Evolutionary conservation across 495 filamentous ascomycete species (phyloP), one percentile per base, ranked within the genome.

Genomic region (Tuber brumale): DNA sequence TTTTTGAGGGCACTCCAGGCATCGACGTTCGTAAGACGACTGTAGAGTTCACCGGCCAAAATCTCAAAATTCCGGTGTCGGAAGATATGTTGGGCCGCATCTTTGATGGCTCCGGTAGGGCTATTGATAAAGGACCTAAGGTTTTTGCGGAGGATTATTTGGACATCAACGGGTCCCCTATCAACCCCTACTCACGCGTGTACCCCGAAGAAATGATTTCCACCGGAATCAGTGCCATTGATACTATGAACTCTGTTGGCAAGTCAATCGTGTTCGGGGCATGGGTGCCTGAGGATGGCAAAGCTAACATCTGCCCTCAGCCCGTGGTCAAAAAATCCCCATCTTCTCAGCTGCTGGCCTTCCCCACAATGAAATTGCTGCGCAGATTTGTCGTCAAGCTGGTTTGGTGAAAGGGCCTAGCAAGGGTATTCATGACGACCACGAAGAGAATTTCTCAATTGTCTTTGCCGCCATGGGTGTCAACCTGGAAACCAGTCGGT

Each of bases 191-290:
- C 86, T 94, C 94, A 48, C 90, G 96, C 87, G 95, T 96, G 69
- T 99, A 99, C 84, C 96, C 96, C 84, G 95, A 98, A 87, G 96
- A 99, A 86, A 99, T 99, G 94, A 98, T 99, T 82, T 94, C 95
- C 16, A 99, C 96, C 74, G 96, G 96, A 89, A 99, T 99, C 84
- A 97, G 94, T 75, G 94, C 96, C 82, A 99, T 99, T 82, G 96
- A 99, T 85, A 97, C 95, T 66, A 99, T 99, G 96, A 99, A 99
- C 89, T 98, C 96, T 76, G 95, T 99, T 85, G 95, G 82, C 69
- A 76, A 75, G 82, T 76, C 16, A 48, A 19, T 41, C 72, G n/a
- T 21, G 44, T 48, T 42, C 16, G n/a, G 46, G 41, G 61, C 70
- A 71, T 74, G 71, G 23, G 79, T 76, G 69, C 48, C 27, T 37